Percentiles rank a stretch among this genome's conserved stretches.
Conservation (phyloP, 495 filamentous ascomycete species). For the Amphirosellinia nigrospora region DNA sequence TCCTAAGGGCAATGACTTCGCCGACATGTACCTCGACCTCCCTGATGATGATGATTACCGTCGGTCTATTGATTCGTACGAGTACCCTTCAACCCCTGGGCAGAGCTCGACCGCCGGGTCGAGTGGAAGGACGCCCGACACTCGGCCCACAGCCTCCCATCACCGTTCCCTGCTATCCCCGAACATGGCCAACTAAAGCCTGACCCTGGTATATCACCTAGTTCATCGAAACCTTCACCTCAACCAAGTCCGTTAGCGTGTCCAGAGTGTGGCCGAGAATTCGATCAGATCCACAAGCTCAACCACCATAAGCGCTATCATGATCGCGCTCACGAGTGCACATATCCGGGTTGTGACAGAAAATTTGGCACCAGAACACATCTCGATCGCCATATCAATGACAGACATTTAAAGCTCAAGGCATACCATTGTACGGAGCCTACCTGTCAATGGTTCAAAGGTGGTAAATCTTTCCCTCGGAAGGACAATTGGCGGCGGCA, state of each 20-base stretch:
- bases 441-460: conserved; percentile 53
- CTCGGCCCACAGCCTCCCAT: conserved; percentile 47
- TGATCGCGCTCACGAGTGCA: conserved; percentile 52
- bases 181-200: conserved; percentile 32
- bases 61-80: conserved; percentile 39
- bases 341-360: conserved; percentile 47
- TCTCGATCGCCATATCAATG: conserved; percentile 58
- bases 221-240: conserved; percentile 35
- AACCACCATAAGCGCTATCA: conserved; percentile 60
- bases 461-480: conserved; percentile 56
- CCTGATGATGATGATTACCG: conserved; percentile 39
- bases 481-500: conserved; percentile 61
- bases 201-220: conserved; percentile 36
- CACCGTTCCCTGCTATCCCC: conserved; percentile 37
- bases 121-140: conserved; percentile 50
- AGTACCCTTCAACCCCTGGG: conserved; percentile 50
- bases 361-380: conserved; percentile 60
- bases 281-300: conserved; percentile 55
- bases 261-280: conserved; percentile 49
- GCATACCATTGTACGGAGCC: conserved; percentile 53
- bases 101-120: conserved; percentile 48
- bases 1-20: conserved; percentile 34
- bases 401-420: conserved; percentile 56
- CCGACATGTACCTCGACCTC: conserved; percentile 41
- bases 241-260: conserved; percentile 44